These are phyloP conservation scores for Selaginella tamariscina DNA, from an alignment of 75 land plant genomes.

Conservation along the genomic window DNA sequence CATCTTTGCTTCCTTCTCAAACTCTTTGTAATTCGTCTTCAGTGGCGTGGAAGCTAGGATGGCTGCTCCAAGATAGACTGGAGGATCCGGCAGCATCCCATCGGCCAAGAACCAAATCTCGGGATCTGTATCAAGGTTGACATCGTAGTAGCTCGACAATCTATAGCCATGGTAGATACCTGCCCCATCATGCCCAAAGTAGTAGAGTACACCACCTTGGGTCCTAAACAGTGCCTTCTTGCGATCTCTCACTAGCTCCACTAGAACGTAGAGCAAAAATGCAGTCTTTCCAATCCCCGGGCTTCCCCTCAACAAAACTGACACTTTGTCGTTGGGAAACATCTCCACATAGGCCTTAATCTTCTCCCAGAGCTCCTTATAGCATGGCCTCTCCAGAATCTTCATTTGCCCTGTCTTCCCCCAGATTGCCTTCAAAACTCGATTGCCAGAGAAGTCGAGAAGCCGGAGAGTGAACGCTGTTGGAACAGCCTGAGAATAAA, in stretches of 20 bases:
- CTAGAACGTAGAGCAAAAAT: neutral
- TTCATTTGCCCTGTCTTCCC: neutral
- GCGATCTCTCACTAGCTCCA: neutral
- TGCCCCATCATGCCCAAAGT: no score
- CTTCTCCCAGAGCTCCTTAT: neutral
- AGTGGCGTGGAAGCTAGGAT: neutral
- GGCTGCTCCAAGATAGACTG: neutral
- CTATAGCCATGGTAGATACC: neutral
- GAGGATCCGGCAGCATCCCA: neutral
- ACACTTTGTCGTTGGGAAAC: neutral
- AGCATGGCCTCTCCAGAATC: neutral
- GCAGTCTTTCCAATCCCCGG: constrained; percentile 4
- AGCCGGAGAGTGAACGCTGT: neutral
- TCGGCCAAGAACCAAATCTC: neutral
- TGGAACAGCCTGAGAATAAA: neutral
- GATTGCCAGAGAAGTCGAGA: neutral
- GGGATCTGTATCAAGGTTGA: neutral
- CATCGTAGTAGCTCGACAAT: neutral
- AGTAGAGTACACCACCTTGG: neutral
- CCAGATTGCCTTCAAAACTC: neutral
- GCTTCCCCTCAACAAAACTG: neutral
- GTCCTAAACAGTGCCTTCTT: neutral
- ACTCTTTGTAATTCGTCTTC: neutral
- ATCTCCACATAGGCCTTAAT: no score
- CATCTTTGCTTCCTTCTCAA: no score